These are phyloP conservation scores for Carex cristatella DNA, from an alignment of 176 grass and related monocot genomes.

Conservation along the genomic window DNA sequence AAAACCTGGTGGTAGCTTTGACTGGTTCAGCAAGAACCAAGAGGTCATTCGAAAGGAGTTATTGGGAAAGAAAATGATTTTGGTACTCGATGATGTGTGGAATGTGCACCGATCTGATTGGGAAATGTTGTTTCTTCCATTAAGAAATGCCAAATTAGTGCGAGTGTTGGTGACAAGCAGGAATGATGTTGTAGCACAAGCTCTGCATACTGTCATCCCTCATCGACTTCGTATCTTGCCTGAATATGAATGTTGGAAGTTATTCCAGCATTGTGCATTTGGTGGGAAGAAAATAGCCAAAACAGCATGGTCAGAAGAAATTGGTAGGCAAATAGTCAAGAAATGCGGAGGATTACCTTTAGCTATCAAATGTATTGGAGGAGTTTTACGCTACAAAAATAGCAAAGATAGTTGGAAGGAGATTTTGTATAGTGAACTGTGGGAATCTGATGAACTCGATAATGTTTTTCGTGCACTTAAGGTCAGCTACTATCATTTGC, in stretches of 20 bases:
- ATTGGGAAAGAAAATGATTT: not conserved
- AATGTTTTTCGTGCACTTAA: not conserved
- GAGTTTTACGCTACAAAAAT: not conserved
- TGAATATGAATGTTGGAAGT: constrained; percentile 2
- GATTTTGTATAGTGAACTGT: constrained; percentile 12
- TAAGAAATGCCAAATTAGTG: not conserved
- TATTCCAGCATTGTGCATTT: not conserved
- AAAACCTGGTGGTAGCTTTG: not conserved
- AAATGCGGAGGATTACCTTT: constrained; percentile 17
- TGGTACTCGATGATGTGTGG: constrained; percentile 29
- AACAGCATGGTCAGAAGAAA: not conserved
- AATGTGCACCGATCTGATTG: not conserved
- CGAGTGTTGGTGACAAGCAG: not conserved
- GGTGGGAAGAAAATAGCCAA: not conserved
- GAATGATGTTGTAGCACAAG: not conserved
- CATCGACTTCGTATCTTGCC: not conserved
- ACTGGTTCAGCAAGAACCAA: not conserved
- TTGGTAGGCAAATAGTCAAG: not conserved
- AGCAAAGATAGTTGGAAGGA: not conserved
- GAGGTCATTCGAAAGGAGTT: not conserved
- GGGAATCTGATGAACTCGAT: not conserved
- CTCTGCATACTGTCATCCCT: not conserved
- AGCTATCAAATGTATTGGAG: constrained; percentile 12
- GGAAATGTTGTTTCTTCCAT: constrained; percentile 5
- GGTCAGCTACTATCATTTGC: constrained; percentile 16